Evolutionary conservation across 495 filamentous ascomycete genomes (phyloP).

Genomic region (Cryomyces minteri): DNA sequence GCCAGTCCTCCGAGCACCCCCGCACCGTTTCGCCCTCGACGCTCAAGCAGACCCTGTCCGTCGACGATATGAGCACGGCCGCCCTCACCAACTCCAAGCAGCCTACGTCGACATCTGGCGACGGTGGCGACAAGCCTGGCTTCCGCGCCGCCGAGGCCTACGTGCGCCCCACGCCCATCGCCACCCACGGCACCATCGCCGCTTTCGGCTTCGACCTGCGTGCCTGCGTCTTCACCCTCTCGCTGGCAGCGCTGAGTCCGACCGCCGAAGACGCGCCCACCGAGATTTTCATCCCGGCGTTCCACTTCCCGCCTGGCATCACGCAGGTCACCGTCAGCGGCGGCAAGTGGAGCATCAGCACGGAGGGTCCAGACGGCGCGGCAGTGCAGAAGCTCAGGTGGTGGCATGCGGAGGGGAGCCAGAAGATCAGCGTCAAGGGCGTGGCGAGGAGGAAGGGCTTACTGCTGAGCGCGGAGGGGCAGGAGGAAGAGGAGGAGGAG

Average conservation of each 20-base stretch:
- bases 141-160: slow-evolving; percentile 86
- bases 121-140: slow-evolving; percentile 41
- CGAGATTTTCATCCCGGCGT: slow-evolving; percentile 74
- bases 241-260: slow-evolving; percentile 12
- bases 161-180: slow-evolving; percentile 68
- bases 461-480: slow-evolving; percentile 18
- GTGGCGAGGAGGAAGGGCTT: slow-evolving; percentile 39
- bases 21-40: slow-evolving; percentile 43
- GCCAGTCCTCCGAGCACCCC: slow-evolving; percentile 24
- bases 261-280: slow-evolving; percentile 46
- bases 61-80: slow-evolving; percentile 35
- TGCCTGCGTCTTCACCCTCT: slow-evolving; percentile 19
- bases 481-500: slow-evolving; percentile 30
- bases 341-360: slow-evolving; percentile 76
- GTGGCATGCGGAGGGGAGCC: slow-evolving; percentile 80
- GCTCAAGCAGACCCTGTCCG: slow-evolving; percentile 48
- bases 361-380: slow-evolving; percentile 45
- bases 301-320: slow-evolving; percentile 67
- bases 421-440: slow-evolving; percentile 62
- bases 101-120: slow-evolving; percentile 22
- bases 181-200: slow-evolving; percentile 46
- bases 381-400: slow-evolving; percentile 55
- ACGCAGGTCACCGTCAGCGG: slow-evolving; percentile 56
- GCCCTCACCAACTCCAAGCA: slow-evolving; percentile 37
- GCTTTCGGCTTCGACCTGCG: slow-evolving; percentile 53